Base-by-base conservation (phyloP, 2,329 filamentous ascomycete species). In the Hirsutella minnesotensis region DNA sequence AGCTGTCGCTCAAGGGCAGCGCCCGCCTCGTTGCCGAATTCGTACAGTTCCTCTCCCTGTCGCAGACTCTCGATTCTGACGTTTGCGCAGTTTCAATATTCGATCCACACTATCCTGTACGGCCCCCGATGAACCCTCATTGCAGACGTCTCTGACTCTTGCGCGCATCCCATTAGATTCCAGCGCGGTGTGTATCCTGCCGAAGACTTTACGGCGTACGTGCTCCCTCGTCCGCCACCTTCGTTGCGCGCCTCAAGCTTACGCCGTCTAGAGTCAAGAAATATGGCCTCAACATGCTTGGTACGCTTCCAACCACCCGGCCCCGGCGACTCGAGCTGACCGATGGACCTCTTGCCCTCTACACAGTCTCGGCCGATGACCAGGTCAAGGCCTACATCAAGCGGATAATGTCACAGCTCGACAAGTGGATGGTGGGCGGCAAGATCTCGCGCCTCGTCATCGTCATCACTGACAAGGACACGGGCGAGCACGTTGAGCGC, bases 301-400 rank as follows among this genome's bases (percentile, higher is more conserved):
- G 79, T 84, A 63, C 49, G 67, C 57, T 27, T n/a, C 1, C 10
- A 13, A 4, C 5, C 3, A 9, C 15, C 31, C 9, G 5, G 15
- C 15, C 15, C 8, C 16, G 3, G 9, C n/a, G 33, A 16, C 15
- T 4, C 4, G n/a, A 4, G 2, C n/a, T 8, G 31, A 15, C 13
- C 3, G 33, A 5, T 9, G 9, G 33, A 13, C 15, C 33, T 35
- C 7, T 16, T 9, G 4, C n/a, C 9, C 33, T 35, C n/a, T n/a
- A 9, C 9, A 9, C 59, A 81, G 89, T 96, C 41, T 94, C 90
- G 27, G 79, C 88, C 49, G 92, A 98, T 62, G 92, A 96, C 69
- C 90, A 98, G 67, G 92, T 98, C 60, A 94, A 95, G 66, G 87
- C 89, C 27, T 98, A 98, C 67, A 94, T 98, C 72, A 95, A 95